These are phyloP conservation scores for Cercophora samala DNA, from an alignment of 495 filamentous ascomycete species.

Conservation along the genomic window DNA sequence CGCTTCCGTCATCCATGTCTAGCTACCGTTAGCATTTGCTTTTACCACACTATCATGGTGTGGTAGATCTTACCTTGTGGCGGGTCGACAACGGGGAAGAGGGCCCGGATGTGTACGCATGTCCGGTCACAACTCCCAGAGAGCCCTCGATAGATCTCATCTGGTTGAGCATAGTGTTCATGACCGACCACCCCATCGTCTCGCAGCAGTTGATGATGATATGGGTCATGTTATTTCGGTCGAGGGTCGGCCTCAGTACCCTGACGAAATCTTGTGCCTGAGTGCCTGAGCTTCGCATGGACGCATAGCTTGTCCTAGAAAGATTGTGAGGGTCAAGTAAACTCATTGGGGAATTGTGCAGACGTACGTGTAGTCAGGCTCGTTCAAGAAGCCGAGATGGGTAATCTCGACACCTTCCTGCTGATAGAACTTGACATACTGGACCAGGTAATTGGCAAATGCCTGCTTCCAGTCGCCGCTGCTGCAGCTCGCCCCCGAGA, in stretches of 20 bases:
- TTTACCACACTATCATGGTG: not conserved
- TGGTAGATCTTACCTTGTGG: slow-evolving; percentile 12
- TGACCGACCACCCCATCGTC: slow-evolving; percentile 46
- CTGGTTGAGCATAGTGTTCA: slow-evolving; percentile 39
- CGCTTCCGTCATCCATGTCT: slow-evolving; percentile 53
- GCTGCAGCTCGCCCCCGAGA: slow-evolving; percentile 43
- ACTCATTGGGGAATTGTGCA: not conserved
- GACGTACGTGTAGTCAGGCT: slow-evolving; percentile 38
- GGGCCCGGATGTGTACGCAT: slow-evolving; percentile 45
- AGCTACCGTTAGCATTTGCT: too few relatives aligned
- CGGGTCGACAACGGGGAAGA: slow-evolving; percentile 38
- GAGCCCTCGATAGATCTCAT: slow-evolving; percentile 42
- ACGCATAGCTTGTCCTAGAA: slow-evolving; percentile 40
- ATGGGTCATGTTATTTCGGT: slow-evolving; percentile 35
- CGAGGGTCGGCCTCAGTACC: slow-evolving; percentile 45
- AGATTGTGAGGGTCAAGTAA: not conserved
- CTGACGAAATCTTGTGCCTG: slow-evolving; percentile 55
- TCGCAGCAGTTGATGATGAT: slow-evolving; percentile 52
- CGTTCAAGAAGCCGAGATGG: slow-evolving; percentile 54
- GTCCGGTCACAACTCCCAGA: slow-evolving; percentile 44
- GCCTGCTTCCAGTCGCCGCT: slow-evolving; percentile 56
- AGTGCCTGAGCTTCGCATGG: slow-evolving; percentile 44
- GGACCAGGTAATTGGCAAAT: slow-evolving; percentile 54
- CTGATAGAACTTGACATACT: slow-evolving; percentile 50
- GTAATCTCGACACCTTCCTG: slow-evolving; percentile 46